phyloP scores from a whole-genome alignment of 1,139 yeast genomes.

The Debaryomyces singareniensis region DNA sequence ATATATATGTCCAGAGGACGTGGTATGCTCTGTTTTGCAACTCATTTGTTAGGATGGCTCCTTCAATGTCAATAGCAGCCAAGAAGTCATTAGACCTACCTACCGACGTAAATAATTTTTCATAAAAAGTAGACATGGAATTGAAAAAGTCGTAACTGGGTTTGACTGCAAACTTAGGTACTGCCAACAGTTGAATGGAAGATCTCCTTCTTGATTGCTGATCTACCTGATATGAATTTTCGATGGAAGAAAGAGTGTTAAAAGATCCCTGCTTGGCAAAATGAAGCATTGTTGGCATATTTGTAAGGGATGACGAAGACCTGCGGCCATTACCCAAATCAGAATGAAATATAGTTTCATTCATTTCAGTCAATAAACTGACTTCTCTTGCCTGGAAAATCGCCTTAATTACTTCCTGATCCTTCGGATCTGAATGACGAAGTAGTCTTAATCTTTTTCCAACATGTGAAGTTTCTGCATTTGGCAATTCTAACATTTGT shows the following conservation, averaged over 20 bases:
- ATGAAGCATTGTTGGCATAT: slow-evolving; percentile 20
- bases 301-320: slow-evolving; percentile 32
- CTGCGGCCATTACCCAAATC: slow-evolving; percentile 29
- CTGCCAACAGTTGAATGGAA: slow-evolving; percentile 17
- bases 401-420: slow-evolving; percentile 24
- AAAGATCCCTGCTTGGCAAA: slow-evolving; percentile 19
- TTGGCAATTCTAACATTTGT: slow-evolving; percentile 1
- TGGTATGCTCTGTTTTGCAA: slow-evolving; percentile 32
- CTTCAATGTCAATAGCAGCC: slow-evolving; percentile 20
- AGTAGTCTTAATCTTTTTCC: slow-evolving; percentile 30
- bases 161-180: slow-evolving; percentile 29
- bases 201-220: slow-evolving; percentile 18
- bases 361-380: slow-evolving; percentile 32
- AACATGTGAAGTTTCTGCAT: slow-evolving; percentile 4
- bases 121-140: slow-evolving; percentile 5
- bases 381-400: slow-evolving; percentile 32
- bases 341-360: slow-evolving; percentile 27
- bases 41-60: slow-evolving; percentile 37
- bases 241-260: slow-evolving; percentile 17
- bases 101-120: slow-evolving; percentile 7
- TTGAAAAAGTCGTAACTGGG: slow-evolving; percentile 17
- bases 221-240: slow-evolving; percentile 7
- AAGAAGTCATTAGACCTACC: slow-evolving; percentile 4
- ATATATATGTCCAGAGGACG: slow-evolving; percentile 26
- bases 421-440: slow-evolving; percentile 18